A percentile compares a stretch with the other conserved stretches of the same genome.
phyloP scores from a whole-genome alignment of 805 yeast species.

The Pichia exigua region DNA sequence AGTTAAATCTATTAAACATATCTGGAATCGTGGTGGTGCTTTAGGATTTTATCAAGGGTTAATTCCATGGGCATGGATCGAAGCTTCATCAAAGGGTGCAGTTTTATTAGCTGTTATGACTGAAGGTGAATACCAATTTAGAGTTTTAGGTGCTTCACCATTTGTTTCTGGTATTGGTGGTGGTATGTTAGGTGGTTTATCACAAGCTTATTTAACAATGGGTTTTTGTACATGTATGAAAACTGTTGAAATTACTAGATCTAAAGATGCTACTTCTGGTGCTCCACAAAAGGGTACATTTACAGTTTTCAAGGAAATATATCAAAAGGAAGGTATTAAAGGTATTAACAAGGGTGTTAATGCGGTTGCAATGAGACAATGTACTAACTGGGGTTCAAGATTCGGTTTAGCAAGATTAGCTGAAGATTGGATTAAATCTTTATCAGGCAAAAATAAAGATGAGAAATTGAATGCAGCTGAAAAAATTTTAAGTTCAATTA shows the following conservation, averaged over 20 bases:
- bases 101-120: conserved; percentile 86
- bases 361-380: conserved; percentile 97
- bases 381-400: conserved; percentile 99
- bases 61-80: conserved; percentile 99
- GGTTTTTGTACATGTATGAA: conserved; percentile 99
- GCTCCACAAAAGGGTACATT: conserved; percentile 67
- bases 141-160: conserved; percentile 53
- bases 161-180: conserved; percentile 90
- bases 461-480: conserved; percentile 65
- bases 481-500: conserved; percentile 73
- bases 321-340: conserved; percentile 75
- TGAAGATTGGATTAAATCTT: conserved; percentile 68
- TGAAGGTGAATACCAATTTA: conserved; percentile 79
- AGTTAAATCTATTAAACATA: conserved; percentile 58
- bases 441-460: conserved; percentile 48
- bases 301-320: conserved; percentile 81
- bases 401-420: conserved; percentile 90
- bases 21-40: conserved; percentile 92
- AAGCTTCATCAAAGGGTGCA: conserved; percentile 98
- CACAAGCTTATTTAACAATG: conserved; percentile 93
- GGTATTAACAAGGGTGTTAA: conserved; percentile 98
- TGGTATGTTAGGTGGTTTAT: conserved; percentile 93
- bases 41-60: conserved; percentile 93
- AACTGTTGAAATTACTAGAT: conserved; percentile 93
- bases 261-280: conserved; percentile 65